These are phyloP conservation scores for Ilyonectria robusta DNA, from an alignment of 2,329 filamentous ascomycete species.

Conservation along the genomic window DNA sequence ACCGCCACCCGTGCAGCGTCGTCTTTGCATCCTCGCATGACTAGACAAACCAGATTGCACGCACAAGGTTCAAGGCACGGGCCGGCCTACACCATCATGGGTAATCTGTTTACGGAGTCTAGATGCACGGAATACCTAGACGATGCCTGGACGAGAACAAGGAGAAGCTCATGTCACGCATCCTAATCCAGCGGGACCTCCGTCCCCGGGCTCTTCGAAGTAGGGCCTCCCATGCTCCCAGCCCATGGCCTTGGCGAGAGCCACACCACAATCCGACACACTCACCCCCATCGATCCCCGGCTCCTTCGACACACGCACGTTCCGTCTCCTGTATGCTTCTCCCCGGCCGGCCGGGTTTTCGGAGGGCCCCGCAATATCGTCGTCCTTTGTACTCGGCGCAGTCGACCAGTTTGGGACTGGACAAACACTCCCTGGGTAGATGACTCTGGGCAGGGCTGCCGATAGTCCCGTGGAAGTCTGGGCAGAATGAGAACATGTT, in stretches of 20 bases:
- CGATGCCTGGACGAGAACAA: background rate
- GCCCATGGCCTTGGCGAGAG: slow-evolving; percentile 23
- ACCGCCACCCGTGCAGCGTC: background rate
- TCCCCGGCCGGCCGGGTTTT: slow-evolving; percentile 34
- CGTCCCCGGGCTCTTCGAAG: slow-evolving; percentile 12
- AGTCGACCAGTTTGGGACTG: slow-evolving; percentile 41
- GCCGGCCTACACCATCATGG: slow-evolving; percentile 20
- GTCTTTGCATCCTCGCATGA: background rate
- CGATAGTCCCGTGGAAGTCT: slow-evolving; percentile 3
- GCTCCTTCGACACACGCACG: slow-evolving; percentile 42
- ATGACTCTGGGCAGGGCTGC: slow-evolving; percentile 5
- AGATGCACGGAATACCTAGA: slow-evolving; percentile 2
- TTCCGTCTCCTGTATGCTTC: slow-evolving; percentile 40
- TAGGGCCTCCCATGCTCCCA: slow-evolving; percentile 14
- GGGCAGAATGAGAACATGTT: slow-evolving; percentile 17
- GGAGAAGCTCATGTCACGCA: background rate
- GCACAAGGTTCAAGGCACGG: slow-evolving; percentile 23
- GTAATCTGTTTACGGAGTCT: slow-evolving; percentile 17
- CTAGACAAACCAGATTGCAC: background rate
- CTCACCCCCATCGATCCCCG: slow-evolving; percentile 32
- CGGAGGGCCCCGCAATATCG: slow-evolving; percentile 31
- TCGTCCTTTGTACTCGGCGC: slow-evolving; percentile 40
- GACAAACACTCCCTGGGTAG: slow-evolving; percentile 39
- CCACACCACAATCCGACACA: slow-evolving; percentile 47
- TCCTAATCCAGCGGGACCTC: slow-evolving; percentile 21